Base-by-base conservation (phyloP, 73 alveolate species). In the Paraurostyla sp. region DNA sequence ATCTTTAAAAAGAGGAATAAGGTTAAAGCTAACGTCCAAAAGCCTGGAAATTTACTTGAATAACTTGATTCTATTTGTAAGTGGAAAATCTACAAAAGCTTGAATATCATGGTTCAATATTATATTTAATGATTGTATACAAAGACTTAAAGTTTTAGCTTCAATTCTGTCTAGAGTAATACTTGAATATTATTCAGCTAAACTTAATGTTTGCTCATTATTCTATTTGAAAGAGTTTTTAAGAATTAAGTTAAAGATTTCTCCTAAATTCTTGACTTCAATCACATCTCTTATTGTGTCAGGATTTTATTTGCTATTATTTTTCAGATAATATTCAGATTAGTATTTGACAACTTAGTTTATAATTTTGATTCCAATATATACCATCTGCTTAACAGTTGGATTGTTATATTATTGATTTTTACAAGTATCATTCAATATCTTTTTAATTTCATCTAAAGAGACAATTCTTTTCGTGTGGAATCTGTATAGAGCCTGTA, bases 381-480 rank as follows among this genome's bases (percentile, higher is more conserved):
- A 52, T 4, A 78, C 29, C 63, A 78, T 54, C 13, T 40, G 18
- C 62, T 78, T 51, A 13, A 78, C 36, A 1, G 78, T 54, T 11
- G 49, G 80, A 78, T 50, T 51, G 29, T 78, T 51, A 32, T 33
- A 57, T 78, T 9, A 20, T 33, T 54, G 33, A 51, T 78, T 40
- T 29, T 52, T 54, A 60, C 89, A 78, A 15, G 78, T 40, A 40
- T 78, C 63, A 51, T 51, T 54, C 2, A 78, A 22, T 3, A 78
- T 78, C 29, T 43, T 78, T 49, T 78, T 51, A 20, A 78, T 52
- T 54, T 78, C 89, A 78, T 78, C 78, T 22, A 78, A 38, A 3
- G 76, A 54, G 23, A 54, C 29, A n/a, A 60, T 40, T 54, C 32
- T 78, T 32, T 78, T 49, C 52, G n/a, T 78, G 13, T 49, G 7